These are phyloP conservation scores for Athelia psychrophila DNA, from an alignment of 1,284 basidiomycete genomes.

Conservation along the genomic window DNA sequence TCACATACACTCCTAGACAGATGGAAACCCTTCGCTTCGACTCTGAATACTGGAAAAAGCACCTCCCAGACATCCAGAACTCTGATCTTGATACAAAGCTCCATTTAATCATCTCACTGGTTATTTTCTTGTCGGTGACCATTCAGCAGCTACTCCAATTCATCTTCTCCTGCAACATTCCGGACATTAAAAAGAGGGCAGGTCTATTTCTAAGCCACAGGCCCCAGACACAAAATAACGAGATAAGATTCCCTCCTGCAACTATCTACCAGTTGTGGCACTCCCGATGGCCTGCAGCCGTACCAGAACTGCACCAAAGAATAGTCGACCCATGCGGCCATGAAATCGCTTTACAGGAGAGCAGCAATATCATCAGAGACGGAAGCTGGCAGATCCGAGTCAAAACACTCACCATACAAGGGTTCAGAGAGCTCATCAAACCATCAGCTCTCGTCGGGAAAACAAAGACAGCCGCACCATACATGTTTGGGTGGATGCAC, in stretches of 20 bases:
- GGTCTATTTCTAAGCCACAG: constrained; percentile 5
- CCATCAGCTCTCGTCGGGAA: constrained; percentile 1
- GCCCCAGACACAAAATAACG: background rate
- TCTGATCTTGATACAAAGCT: background rate
- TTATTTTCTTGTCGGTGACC: constrained; percentile 5
- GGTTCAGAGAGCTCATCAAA: constrained; percentile 5
- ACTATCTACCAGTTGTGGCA: constrained; percentile 3
- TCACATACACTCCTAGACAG: too few relatives aligned
- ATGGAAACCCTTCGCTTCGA: background rate
- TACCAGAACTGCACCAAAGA: background rate
- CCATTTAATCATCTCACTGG: constrained; percentile 4
- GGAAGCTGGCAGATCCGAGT: constrained; percentile 1
- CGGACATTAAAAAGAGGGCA: constrained; percentile 2
- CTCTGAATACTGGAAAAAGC: background rate
- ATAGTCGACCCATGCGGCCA: background rate
- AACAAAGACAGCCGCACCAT: constrained; percentile 1
- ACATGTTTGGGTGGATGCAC: constrained; percentile 5
- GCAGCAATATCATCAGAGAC: constrained; percentile 4
- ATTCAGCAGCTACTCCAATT: constrained; percentile 4
- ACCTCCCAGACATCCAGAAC: background rate
- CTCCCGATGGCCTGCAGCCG: background rate
- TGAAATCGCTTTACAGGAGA: background rate
- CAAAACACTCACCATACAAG: background rate
- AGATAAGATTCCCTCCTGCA: constrained; percentile 1
- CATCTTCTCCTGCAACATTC: constrained; percentile 5